phyloP scores from a whole-genome alignment of 2,329 filamentous ascomycete species.

The Sporothrix protearum region DNA sequence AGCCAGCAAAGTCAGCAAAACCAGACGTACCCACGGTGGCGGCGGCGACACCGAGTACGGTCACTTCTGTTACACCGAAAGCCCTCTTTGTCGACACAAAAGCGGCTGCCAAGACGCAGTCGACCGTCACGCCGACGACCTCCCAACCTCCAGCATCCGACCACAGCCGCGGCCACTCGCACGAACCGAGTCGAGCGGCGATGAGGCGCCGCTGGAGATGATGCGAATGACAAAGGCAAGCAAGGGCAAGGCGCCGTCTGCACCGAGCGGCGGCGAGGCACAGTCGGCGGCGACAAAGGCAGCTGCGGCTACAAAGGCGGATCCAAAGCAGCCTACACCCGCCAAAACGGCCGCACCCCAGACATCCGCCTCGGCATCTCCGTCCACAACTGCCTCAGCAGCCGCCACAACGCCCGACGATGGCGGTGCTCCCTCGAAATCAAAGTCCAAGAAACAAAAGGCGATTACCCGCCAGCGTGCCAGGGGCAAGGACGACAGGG shows the following conservation, averaged over 20 bases:
- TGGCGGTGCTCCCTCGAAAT: neutral
- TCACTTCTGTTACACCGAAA: neutral
- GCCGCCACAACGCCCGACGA: neutral
- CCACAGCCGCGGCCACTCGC: neutral
- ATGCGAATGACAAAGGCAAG: conserved; percentile 54
- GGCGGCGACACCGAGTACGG: no score
- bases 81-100: neutral
- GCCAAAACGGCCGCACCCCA: neutral
- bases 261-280: neutral
- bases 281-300: neutral
- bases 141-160: neutral
- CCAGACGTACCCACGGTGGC: neutral
- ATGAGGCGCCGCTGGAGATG: conserved; percentile 80
- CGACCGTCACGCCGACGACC: neutral
- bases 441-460: conserved; percentile 34
- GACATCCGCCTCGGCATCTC: neutral
- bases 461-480: conserved; percentile 32
- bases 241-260: conserved; percentile 31
- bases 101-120: neutral
- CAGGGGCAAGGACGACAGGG: conserved; percentile 35
- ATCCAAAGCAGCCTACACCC: neutral
- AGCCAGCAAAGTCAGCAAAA: no score
- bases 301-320: neutral
- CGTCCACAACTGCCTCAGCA: neutral
- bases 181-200: conserved; percentile 61